Evolutionary conservation across 1,284 basidiomycete species (phyloP), one percentile per base, ranked within the genome.

Genomic region (Meripilus lineatus): DNA sequence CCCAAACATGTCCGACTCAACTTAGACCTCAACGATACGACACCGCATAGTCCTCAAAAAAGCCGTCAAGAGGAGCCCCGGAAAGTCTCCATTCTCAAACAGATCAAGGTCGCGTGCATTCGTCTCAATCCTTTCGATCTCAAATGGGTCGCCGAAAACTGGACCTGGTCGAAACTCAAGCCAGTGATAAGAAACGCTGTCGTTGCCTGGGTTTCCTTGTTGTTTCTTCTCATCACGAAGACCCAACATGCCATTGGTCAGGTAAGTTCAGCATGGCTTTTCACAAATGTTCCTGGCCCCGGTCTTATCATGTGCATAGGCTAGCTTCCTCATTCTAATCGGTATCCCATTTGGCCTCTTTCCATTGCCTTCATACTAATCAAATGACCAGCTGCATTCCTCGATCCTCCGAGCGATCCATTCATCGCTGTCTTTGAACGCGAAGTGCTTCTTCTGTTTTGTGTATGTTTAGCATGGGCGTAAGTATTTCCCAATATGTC

Each of bases 401-500:
- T 90, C 8, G 81, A 81, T 11, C 83, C 87, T 0, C 84, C 86
- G 0, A 68, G 61, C 32, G 81, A 83, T 39, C 83, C 85, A 0
- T 81, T 89, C 48, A 67, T 84, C 10, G 70, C 74, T 3, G 78
- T 85, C 2, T 57, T 88, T 17, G 86, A 90, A 55, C 77, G 84
- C 5, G 86, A 89, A 53, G 48, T 78, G 13, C 66, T 78, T n/a
- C 77, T 83, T 22, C 52, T 86, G 3, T 38, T 72, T 1, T 76
- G 81, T 26, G 72, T 73, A 1, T 54, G 66, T 6, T 22, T 66
- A 6, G 69, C 72, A 18, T 90, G 84, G 84, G 84, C 76, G 81
- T 84, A 51, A 60, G 80, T 76, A 20, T 32, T 32, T 25, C 6
- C 28, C 13, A n/a, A 23, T 22, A 23, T 17, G 6, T 11, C 38